Percentiles rank a stretch among this genome's conserved stretches.
Evolutionary conservation across 163 green algal genomes (phyloP).

Genomic region (Volvox carteri): DNA sequence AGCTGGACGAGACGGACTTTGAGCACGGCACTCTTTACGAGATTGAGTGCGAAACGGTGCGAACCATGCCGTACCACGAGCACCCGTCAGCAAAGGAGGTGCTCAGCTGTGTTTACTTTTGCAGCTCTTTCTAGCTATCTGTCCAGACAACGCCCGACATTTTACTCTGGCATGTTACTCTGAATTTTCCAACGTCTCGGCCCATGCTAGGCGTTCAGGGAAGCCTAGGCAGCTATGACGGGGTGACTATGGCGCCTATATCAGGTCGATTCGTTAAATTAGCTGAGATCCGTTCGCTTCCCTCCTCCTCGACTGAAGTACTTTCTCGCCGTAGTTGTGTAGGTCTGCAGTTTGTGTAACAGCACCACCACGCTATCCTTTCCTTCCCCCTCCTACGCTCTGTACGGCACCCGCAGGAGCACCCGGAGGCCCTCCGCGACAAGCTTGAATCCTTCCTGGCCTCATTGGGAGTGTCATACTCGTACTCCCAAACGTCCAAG

Average conservation of each 20-base stretch:
- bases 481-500: constrained; percentile 87
- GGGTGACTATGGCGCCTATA: neutral
- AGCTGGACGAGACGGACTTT: constrained; percentile 94
- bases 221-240: neutral
- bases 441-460: constrained; percentile 85
- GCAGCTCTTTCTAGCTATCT: neutral
- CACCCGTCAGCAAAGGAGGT: too few species aligned
- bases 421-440: constrained; percentile 82
- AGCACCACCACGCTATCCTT: neutral
- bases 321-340: too few species aligned
- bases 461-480: constrained; percentile 76
- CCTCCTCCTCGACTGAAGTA: neutral
- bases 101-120: too few species aligned
- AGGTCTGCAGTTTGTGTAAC: neutral
- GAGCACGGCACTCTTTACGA: constrained; percentile 92
- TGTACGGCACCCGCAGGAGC: constrained; percentile 36
- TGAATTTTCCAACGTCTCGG: neutral
- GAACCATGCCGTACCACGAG: too few species aligned
- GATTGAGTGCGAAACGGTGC: constrained; percentile 93
- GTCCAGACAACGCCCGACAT: neutral
- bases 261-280: neutral
- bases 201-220: neutral
- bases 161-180: neutral
- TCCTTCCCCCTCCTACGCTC: neutral
- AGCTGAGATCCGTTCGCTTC: neutral